A percentile compares a stretch with the other conserved stretches of the same genome.
Evolutionary conservation across 139 green algal species (phyloP).

Genomic region (Closterium sp.): DNA sequence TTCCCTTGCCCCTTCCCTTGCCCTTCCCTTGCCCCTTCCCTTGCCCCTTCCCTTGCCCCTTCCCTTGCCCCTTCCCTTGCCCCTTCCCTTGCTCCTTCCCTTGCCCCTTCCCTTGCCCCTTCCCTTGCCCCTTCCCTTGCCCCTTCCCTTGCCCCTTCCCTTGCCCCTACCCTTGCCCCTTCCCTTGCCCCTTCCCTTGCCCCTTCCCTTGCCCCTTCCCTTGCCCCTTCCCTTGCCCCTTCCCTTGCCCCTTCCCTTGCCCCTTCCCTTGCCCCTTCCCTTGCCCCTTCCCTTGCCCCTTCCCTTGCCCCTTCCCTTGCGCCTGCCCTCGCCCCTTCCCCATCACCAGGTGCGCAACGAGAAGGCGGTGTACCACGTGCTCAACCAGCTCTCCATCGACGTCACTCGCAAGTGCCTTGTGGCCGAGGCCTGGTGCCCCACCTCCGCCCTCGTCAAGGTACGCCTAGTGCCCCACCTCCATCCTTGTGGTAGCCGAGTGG

Average conservation of each 20-base stretch:
- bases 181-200: background rate
- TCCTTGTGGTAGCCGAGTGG: too few relatives aligned
- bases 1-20: too few relatives aligned
- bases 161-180: too few relatives aligned
- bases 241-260: too few relatives aligned
- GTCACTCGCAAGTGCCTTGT: constrained; percentile 89
- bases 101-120: too few relatives aligned
- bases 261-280: background rate
- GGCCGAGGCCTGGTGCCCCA: constrained; percentile 90
- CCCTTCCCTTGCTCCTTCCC: too few relatives aligned
- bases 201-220: too few relatives aligned
- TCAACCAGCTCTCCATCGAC: constrained; percentile 95
- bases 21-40: background rate
- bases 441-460: constrained; percentile 47
- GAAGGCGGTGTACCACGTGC: constrained; percentile 93
- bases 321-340: too few relatives aligned
- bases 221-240: background rate
- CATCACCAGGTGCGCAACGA: constrained; percentile 66
- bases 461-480: too few relatives aligned
- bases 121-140: background rate
- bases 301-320: too few relatives aligned
- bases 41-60: too few relatives aligned
- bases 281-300: background rate
- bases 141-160: too few relatives aligned
- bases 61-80: background rate